These are phyloP conservation scores for Zymoseptoria brevis DNA, from an alignment of 2,329 filamentous ascomycete genomes.

Conservation along the genomic window DNA sequence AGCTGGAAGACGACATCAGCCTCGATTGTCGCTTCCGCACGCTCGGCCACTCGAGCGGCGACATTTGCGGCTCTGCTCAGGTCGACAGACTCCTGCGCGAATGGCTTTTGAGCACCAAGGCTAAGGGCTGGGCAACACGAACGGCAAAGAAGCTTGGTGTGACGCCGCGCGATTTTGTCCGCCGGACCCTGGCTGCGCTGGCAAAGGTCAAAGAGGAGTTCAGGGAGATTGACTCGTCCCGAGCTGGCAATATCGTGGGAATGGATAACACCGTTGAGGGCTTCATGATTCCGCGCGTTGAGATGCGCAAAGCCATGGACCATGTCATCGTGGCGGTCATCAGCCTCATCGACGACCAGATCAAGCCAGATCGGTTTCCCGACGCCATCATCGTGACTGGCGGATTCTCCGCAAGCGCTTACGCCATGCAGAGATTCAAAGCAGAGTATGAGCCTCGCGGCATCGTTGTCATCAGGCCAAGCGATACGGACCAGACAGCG, in stretches of 20 bases:
- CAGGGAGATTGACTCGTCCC: neutral
- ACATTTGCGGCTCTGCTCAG: constrained; percentile 6
- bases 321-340: constrained; percentile 1
- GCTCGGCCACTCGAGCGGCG: constrained; percentile 5
- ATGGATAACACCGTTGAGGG: neutral
- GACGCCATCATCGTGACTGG: constrained; percentile 7
- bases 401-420: constrained; percentile 6
- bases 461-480: constrained; percentile 2
- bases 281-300: neutral
- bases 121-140: neutral
- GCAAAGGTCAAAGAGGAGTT: constrained; percentile 6
- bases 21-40: constrained; percentile 4
- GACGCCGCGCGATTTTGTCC: constrained; percentile 3
- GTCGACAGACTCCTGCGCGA: constrained; percentile 6
- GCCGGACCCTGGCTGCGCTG: constrained; percentile 1
- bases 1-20: constrained; percentile 1
- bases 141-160: neutral
- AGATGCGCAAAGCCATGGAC: constrained; percentile 6
- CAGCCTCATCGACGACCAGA: constrained; percentile 1
- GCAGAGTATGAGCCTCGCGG: constrained; percentile 1
- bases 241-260: neutral
- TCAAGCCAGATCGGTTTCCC: neutral
- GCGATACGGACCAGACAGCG: neutral
- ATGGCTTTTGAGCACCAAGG: neutral
- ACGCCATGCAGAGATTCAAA: constrained; percentile 6